phyloP scores from a whole-genome alignment of 495 filamentous ascomycete genomes.

The Sphaerosporella brunnea region DNA sequence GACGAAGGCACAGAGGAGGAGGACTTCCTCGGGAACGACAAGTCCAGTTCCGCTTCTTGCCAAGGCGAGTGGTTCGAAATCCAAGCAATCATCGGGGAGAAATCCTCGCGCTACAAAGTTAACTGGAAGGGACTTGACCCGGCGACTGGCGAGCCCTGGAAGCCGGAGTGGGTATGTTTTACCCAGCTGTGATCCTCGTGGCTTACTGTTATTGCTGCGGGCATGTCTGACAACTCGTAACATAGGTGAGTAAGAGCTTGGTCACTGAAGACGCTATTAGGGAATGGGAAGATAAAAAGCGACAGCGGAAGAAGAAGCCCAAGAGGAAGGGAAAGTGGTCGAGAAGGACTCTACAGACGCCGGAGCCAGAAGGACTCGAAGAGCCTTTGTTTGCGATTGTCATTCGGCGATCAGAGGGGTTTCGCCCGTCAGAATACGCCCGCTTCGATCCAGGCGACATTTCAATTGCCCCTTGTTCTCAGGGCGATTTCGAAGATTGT shows the following conservation, averaged over 20 bases:
- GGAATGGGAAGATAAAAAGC: slow-evolving; percentile 13
- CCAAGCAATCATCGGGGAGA: slow-evolving; percentile 13
- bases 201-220: neutral
- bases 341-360: neutral
- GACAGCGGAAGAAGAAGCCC: neutral
- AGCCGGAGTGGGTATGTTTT: slow-evolving; percentile 18
- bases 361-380: neutral
- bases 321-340: neutral
- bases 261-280: slow-evolving; percentile 12
- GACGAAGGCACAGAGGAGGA: no score
- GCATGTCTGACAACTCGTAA: neutral
- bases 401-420: neutral
- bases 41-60: no score
- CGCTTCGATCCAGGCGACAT: no score
- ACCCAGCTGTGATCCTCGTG: neutral
- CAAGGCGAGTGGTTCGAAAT: slow-evolving; percentile 12
- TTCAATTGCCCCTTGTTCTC: no score
- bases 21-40: no score
- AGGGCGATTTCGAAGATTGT: no score
- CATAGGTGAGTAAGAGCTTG: slow-evolving; percentile 6
- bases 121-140: slow-evolving; percentile 13
- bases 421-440: no score
- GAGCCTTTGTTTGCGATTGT: neutral
- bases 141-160: slow-evolving; percentile 13
- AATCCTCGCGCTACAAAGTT: slow-evolving; percentile 3